A percentile compares a stretch with the other conserved stretches of the same genome.
These are phyloP conservation scores for Posidonia australis DNA, from an alignment of 106 monocot species.

Conservation along the genomic window DNA sequence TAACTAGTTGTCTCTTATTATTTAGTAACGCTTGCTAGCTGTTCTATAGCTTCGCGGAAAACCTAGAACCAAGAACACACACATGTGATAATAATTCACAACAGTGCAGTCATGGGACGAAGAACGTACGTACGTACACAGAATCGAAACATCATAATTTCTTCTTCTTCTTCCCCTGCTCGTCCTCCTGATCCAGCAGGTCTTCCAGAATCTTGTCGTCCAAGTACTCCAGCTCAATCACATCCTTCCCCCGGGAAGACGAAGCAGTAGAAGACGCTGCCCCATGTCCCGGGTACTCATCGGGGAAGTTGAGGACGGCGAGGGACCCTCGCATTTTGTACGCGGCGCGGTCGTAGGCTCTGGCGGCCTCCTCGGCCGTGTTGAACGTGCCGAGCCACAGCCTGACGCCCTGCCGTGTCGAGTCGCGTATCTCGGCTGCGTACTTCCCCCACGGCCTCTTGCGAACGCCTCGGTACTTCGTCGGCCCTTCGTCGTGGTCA, in stretches of 20 bases:
- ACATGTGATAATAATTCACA: no score
- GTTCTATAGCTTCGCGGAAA: no score
- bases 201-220: constrained; percentile 35
- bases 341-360: constrained; percentile 30
- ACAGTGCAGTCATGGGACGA: no score
- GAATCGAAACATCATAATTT: no score
- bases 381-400: constrained; percentile 92
- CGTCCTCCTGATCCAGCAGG: constrained; percentile 2
- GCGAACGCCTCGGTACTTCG: constrained; percentile 26
- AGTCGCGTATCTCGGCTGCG: constrained; percentile 37
- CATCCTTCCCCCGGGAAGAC: constrained; percentile 1
- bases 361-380: constrained; percentile 87
- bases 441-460: constrained; percentile 34
- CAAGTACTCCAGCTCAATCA: constrained; percentile 38
- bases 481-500: background rate
- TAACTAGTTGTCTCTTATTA: no score
- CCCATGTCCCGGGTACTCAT: background rate
- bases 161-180: constrained; percentile 1
- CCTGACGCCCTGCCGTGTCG: constrained; percentile 10
- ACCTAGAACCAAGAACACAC: no score
- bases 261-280: background rate
- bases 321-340: constrained; percentile 19
- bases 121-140: no score
- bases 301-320: constrained; percentile 32
- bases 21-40: no score